Base-by-base conservation (phyloP, 2,329 filamentous ascomycete species). In the Sordariomycetes sp. region DNA sequence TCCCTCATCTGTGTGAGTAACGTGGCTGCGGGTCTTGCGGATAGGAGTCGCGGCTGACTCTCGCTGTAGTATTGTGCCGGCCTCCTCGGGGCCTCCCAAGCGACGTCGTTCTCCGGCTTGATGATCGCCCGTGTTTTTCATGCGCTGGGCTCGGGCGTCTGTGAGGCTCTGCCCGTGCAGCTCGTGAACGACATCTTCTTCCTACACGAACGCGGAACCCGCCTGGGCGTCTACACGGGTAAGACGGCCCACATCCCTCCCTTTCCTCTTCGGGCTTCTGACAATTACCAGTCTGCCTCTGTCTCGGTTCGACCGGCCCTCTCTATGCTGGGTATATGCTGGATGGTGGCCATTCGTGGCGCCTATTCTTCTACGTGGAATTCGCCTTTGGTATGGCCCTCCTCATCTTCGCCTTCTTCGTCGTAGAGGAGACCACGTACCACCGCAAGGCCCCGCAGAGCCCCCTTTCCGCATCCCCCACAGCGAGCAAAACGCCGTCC, bases 291-390 rank as follows among this genome's bases (percentile, higher is more conserved):
- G 76, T 82, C 25, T 77, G 75, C 55, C 74, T 84, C 50, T 83
- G 80, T 62, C 72, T 82, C 12, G 80, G 80, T 4, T 71, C 79
- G 0, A 79, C 78, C 0, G 79, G 80, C 1, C 79, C 81, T 0
- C 69, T 85, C 1, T 82, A 80, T 54, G 79, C 81, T 1, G 80
- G 81, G 14, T 84, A 83, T 66, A 84, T 85, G 80, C 75, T 85
- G 7, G 74, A 76, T 0, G 80, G 74, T 1, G 78, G 79, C 11
- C 77, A 80, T 63, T 81, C 79, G 7, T 85, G 81, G 80, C 72
- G 78, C 18, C 74, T 84, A 0, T 85, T 80, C 70, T 85, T 84
- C 71, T 83, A 83, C 65, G 80, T 84, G 58, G 76, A 79, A 61
- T 74, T 81, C 54, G 81, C 79, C 2, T 83, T 85, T 1, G 60